Conservation (phyloP, 2,329 filamentous ascomycete species). For the Colletotrichum lupini region DNA sequence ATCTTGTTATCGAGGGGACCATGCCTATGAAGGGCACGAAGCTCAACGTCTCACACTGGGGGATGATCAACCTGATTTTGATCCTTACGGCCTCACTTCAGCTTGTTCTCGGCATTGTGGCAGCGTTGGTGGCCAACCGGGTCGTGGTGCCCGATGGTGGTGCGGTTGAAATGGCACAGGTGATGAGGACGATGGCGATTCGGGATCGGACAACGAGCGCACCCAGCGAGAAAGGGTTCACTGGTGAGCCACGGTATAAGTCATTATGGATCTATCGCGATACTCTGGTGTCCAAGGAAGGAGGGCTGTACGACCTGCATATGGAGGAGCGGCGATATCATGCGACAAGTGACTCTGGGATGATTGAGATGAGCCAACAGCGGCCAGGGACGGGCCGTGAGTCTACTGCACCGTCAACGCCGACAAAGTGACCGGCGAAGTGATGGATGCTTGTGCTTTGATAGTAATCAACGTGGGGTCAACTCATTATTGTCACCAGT, state of each 20-base stretch:
- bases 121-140: slow-evolving; percentile 40
- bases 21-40: slow-evolving; percentile 45
- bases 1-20: slow-evolving; percentile 41
- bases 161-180: slow-evolving; percentile 33
- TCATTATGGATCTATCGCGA: slow-evolving; percentile 34
- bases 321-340: slow-evolving; percentile 30
- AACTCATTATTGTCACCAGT: neutral
- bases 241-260: neutral
- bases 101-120: slow-evolving; percentile 40
- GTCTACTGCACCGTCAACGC: neutral
- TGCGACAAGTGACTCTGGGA: neutral
- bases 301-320: slow-evolving; percentile 30
- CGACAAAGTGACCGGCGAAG: neutral
- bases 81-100: slow-evolving; percentile 46
- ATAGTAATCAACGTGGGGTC: neutral
- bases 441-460: too few relatives aligned
- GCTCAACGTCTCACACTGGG: slow-evolving; percentile 47
- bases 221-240: neutral
- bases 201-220: neutral
- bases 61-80: slow-evolving; percentile 45
- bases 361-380: slow-evolving; percentile 29
- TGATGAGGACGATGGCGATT: slow-evolving; percentile 34
- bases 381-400: neutral
- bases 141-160: slow-evolving; percentile 40
- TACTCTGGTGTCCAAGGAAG: slow-evolving; percentile 8